phyloP scores from a whole-genome alignment of 2,329 filamentous ascomycete species.

The Reticulascus tulasneorum region DNA sequence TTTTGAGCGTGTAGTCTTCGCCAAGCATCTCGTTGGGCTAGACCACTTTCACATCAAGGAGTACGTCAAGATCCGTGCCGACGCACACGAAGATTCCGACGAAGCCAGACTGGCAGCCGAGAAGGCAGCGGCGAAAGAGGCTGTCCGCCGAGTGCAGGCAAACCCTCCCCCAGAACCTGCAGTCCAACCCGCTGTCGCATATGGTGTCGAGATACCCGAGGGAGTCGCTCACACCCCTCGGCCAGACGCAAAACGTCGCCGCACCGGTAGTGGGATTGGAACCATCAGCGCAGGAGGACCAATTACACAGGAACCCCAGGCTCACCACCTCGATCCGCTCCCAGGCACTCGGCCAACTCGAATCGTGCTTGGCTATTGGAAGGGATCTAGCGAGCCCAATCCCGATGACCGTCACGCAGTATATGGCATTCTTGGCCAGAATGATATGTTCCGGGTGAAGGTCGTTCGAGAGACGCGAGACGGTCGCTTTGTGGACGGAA shows the following conservation, averaged over 20 bases:
- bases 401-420: conserved; percentile 56
- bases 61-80: conserved; percentile 53
- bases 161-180: conserved; percentile 41
- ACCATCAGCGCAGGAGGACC: conserved; percentile 26
- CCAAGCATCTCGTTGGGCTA: conserved; percentile 50
- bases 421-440: conserved; percentile 57
- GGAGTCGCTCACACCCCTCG: conserved; percentile 27
- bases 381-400: conserved; percentile 44
- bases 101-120: conserved; percentile 36
- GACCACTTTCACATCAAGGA: conserved; percentile 58
- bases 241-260: conserved; percentile 44
- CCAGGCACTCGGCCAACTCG: conserved; percentile 52
- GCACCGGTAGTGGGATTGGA: conserved; percentile 32
- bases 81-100: conserved; percentile 30
- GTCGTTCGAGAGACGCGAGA: conserved; percentile 57
- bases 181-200: conserved; percentile 43
- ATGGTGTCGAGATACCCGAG: conserved; percentile 46
- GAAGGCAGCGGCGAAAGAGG: conserved; percentile 40
- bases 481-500: conserved; percentile 53
- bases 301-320: conserved; percentile 7
- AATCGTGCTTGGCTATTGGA: conserved; percentile 58
- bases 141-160: conserved; percentile 37
- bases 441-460: conserved; percentile 63
- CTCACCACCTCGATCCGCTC: conserved; percentile 35
- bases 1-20: conserved; percentile 57